Conservation (phyloP, 1,284 basidiomycete genomes). For the Cryptococcus hybrid region DNA sequence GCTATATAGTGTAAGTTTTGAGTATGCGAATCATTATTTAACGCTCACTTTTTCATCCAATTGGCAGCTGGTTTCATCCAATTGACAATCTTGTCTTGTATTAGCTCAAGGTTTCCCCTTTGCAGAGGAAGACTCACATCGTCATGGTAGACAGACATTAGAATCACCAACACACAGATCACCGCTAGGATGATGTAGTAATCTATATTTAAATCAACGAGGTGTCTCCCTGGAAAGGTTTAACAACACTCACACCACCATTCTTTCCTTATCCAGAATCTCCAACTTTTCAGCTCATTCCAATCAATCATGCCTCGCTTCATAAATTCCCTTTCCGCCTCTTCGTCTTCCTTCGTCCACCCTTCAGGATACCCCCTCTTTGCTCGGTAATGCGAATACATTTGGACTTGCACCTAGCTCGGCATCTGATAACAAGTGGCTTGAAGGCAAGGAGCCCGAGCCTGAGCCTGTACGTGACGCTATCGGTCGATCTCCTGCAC, state of each 20-base stretch:
- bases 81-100: conserved; percentile 59
- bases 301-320: conserved; percentile 53
- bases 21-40: not conserved
- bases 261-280: conserved; percentile 56
- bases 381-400: not conserved
- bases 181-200: conserved; percentile 51
- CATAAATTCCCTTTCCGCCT: conserved; percentile 44
- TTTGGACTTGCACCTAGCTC: not conserved
- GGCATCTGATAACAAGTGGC: not conserved
- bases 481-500: not conserved
- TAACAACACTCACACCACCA: conserved; percentile 54
- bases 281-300: conserved; percentile 52
- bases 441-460: not conserved
- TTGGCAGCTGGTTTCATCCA: conserved; percentile 64
- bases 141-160: conserved; percentile 64
- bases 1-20: conserved; percentile 20
- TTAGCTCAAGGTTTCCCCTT: not conserved
- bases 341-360: conserved; percentile 46
- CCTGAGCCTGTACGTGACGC: not conserved
- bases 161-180: conserved; percentile 54
- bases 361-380: conserved; percentile 24
- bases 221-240: not conserved
- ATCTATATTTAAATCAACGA: conserved; percentile 48
- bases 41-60: conserved; percentile 61
- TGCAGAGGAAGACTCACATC: conserved; percentile 23